Percentiles rank a stretch among this genome's conserved stretches.
phyloP scores from a whole-genome alignment of 352 stramenopile species.

The Globisporangium iwayamae region DNA sequence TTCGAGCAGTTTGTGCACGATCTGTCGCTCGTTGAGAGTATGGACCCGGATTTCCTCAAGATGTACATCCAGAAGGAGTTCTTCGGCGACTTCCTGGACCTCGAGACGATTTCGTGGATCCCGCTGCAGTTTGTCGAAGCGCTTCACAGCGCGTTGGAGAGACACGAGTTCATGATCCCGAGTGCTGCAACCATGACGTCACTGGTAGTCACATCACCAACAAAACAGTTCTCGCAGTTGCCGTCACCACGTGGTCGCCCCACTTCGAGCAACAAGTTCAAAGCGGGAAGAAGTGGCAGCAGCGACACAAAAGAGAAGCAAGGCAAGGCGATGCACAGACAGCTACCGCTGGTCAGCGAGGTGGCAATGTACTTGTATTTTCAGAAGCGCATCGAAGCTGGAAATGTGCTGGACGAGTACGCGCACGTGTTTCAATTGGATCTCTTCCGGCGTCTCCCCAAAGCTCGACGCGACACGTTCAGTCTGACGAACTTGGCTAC shows the following conservation, averaged over 20 bases:
- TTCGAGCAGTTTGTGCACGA: conserved; percentile 43
- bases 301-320: not conserved
- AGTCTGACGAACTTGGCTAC: not conserved
- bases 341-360: conserved; percentile 28
- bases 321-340: not conserved
- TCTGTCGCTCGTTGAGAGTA: conserved; percentile 42
- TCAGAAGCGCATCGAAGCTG: conserved; percentile 26
- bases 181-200: not conserved
- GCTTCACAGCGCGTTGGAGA: conserved; percentile 32
- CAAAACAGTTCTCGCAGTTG: not conserved
- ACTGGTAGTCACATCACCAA: not conserved
- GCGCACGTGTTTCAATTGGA: conserved; percentile 52
- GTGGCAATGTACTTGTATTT: conserved; percentile 41
- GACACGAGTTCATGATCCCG: conserved; percentile 37
- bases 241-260: not conserved
- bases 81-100: conserved; percentile 49
- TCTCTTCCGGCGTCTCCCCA: conserved; percentile 31
- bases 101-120: conserved; percentile 63
- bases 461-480: not conserved
- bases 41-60: conserved; percentile 41
- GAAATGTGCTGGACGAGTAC: conserved; percentile 33
- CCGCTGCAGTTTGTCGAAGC: conserved; percentile 35
- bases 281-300: not conserved
- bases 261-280: not conserved
- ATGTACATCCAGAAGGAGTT: conserved; percentile 32